A percentile compares a stretch with the other conserved stretches of the same genome.
These are phyloP conservation scores for Lichtheimia ornata DNA, from an alignment of 371 early-diverging fungal genomes.

Conservation along the genomic window DNA sequence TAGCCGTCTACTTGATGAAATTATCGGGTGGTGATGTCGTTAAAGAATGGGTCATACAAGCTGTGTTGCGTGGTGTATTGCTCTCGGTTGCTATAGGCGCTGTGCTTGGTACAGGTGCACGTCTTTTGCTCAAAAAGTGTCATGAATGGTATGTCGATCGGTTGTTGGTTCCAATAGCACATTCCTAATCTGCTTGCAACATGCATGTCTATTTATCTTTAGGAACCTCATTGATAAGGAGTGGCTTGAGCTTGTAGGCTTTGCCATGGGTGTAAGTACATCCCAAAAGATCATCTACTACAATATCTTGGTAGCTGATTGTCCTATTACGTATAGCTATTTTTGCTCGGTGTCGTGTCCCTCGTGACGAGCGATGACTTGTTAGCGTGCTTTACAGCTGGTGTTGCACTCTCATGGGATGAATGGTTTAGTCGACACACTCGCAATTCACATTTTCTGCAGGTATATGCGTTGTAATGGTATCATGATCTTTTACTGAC, in stretches of 20 bases:
- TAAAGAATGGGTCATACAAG: constrained; percentile 70
- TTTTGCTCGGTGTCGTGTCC: constrained; percentile 77
- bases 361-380: constrained; percentile 86
- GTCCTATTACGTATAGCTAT: constrained; percentile 40
- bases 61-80: constrained; percentile 75
- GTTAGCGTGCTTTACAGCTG: constrained; percentile 91
- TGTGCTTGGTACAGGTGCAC: constrained; percentile 74
- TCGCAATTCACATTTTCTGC: constrained; percentile 80
- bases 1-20: constrained; percentile 73
- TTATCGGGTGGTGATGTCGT: constrained; percentile 63
- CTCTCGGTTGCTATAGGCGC: constrained; percentile 78
- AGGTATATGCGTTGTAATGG: constrained; percentile 23
- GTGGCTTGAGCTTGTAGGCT: constrained; percentile 82
- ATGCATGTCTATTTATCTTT: background rate
- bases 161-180: background rate
- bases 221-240: constrained; percentile 85
- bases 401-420: constrained; percentile 88
- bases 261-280: constrained; percentile 78
- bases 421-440: constrained; percentile 87
- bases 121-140: constrained; percentile 70
- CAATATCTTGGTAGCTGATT: background rate
- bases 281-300: background rate
- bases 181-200: background rate
- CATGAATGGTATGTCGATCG: constrained; percentile 38
- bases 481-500: background rate